phyloP scores from a whole-genome alignment of 768 basidiomycete species.

The Bullera alba region DNA sequence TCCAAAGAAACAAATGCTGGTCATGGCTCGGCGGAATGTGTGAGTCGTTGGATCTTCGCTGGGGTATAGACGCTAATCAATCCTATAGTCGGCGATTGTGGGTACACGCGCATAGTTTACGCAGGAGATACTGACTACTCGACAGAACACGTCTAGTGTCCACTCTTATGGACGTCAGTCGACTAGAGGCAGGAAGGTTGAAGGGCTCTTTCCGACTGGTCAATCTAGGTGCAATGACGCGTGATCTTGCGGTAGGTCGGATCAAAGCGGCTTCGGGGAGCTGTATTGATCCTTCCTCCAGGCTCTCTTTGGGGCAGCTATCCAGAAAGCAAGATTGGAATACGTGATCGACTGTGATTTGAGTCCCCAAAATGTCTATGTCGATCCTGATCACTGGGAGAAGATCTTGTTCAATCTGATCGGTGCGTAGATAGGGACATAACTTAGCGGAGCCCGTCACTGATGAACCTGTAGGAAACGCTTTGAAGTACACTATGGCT shows the following conservation, averaged over 20 bases:
- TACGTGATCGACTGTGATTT: conserved; percentile 41
- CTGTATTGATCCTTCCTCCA: no score
- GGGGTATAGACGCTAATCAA: background rate
- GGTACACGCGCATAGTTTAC: background rate
- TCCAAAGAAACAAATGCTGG: conserved; percentile 24
- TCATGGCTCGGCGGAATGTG: conserved; percentile 36
- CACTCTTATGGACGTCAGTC: conserved; percentile 47
- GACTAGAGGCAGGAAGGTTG: conserved; percentile 43
- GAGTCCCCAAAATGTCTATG: conserved; percentile 22
- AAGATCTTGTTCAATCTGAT: conserved; percentile 47
- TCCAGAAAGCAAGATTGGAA: conserved; percentile 36
- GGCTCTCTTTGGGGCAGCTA: conserved; percentile 43
- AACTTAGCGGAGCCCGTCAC: background rate
- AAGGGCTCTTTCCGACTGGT: conserved; percentile 42
- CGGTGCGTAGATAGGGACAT: conserved; percentile 4
- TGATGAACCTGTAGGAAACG: conserved; percentile 38
- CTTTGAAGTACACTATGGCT: conserved; percentile 43
- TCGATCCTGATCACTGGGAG: conserved; percentile 46
- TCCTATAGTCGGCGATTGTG: conserved; percentile 4
- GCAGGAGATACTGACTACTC: no score
- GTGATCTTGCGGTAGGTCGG: conserved; percentile 38
- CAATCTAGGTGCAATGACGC: conserved; percentile 39
- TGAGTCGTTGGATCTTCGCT: background rate
- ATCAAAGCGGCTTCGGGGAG: background rate
- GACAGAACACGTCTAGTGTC: conserved; percentile 46